A percentile compares a stretch with the other conserved stretches of the same genome.
phyloP scores from a whole-genome alignment of 306 rosid genomes.

The Casuarina equisetifolia region DNA sequence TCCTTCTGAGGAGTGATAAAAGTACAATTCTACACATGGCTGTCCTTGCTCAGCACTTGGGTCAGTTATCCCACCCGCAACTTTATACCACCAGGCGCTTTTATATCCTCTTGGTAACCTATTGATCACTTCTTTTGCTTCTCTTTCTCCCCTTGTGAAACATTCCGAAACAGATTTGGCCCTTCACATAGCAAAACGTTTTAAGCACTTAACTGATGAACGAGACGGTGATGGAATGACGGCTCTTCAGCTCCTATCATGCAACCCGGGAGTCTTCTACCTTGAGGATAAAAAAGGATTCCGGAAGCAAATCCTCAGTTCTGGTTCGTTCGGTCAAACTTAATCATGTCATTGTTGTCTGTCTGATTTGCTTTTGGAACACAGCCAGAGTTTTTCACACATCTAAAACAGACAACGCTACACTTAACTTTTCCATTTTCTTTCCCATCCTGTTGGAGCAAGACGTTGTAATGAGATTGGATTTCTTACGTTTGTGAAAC shows the following conservation, averaged over 20 bases:
- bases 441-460: too few species aligned
- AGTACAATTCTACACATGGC: neutral
- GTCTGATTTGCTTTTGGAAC: too few species aligned
- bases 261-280: neutral
- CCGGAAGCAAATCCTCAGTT: neutral
- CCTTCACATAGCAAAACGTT: neutral
- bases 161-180: neutral
- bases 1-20: slow-evolving; percentile 2
- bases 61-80: too few species aligned
- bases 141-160: too few species aligned
- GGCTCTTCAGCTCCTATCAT: neutral
- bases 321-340: neutral
- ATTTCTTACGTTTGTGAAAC: too few species aligned
- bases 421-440: too few species aligned
- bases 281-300: neutral
- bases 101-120: too few species aligned
- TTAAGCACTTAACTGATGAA: neutral
- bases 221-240: neutral
- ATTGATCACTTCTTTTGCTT: neutral
- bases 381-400: too few species aligned
- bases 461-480: too few species aligned
- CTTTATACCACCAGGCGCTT: too few species aligned
- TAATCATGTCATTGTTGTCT: too few species aligned
- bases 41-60: neutral
- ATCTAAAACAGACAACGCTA: too few species aligned